Evolutionary conservation across 2,329 filamentous ascomycete genomes (phyloP), one percentile per base, ranked within the genome.

Genomic region (Chaetothyriales sp.): DNA sequence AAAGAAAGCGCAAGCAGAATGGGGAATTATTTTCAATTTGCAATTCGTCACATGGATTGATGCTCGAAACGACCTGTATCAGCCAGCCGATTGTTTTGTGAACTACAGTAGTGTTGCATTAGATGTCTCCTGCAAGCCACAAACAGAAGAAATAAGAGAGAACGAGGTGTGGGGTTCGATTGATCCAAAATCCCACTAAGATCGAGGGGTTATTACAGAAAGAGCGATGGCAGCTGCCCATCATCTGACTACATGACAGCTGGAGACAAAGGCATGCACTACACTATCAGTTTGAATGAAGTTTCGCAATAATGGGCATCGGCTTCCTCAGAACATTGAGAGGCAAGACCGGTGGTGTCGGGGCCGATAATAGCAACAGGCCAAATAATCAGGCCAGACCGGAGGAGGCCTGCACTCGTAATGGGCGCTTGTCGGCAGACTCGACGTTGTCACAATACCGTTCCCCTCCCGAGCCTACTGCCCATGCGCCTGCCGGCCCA

Each of bases 311-410:
- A 9, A 22, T 39, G 22, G 48, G 18, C 18, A 59, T 59, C 55
- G 56, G 56, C 43, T 47, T 59, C 10, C 54, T 58, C 53, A 59
- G 55, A 26, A 58, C 56, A 7, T 51, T 59, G 8, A 56, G 54
- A 47, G 56, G 57, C 9, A 57, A 57, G 49, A 18, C 50, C 15
- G 50, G 56, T 36, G 53, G 56, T 18, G n/a, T n/a, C n/a, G 57
- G 57, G 3, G 51, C 49, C 9, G 53, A 55, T 7, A 36, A 50
- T 43, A 47, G 28, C 9, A 18, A 28, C 2, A 26, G 26, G 36
- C 10, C 19, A 18, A 25, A 20, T 48, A 36, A 9, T 26, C 25
- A 50, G 8, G 10, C 26, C 26, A n/a, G n/a, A n/a, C n/a, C n/a
- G n/a, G n/a, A n/a, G n/a, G n/a, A n/a, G 39, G 50, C 7, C 19